These are phyloP conservation scores for Mollisia scopiformis DNA, from an alignment of 2,329 filamentous ascomycete genomes.

Conservation along the genomic window DNA sequence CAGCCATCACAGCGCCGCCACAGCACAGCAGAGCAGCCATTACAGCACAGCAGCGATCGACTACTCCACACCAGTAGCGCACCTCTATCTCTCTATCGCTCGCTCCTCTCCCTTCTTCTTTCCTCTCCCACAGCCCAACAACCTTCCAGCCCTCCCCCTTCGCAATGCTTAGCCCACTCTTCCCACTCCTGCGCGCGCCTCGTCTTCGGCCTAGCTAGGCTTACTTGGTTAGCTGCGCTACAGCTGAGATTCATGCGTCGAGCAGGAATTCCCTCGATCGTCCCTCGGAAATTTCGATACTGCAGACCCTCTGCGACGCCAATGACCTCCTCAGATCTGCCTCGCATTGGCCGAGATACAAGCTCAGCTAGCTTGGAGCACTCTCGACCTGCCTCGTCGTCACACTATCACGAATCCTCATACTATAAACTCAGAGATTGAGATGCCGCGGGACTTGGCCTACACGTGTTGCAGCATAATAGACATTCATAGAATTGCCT, in stretches of 20 bases:
- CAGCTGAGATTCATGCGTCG: slow-evolving; percentile 20
- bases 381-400: slow-evolving; percentile 21
- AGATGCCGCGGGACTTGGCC: slow-evolving; percentile 1
- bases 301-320: slow-evolving; percentile 14
- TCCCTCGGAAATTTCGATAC: slow-evolving; percentile 16
- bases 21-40: no score
- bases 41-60: no score
- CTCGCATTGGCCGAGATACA: slow-evolving; percentile 21
- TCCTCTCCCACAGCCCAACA: slow-evolving; percentile 1
- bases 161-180: neutral
- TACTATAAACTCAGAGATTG: slow-evolving; percentile 1
- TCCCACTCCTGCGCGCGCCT: neutral
- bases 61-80: no score
- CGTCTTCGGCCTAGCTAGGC: slow-evolving; percentile 17
- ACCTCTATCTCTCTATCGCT: neutral
- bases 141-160: neutral
- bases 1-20: no score
- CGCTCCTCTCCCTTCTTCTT: slow-evolving; percentile 8
- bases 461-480: slow-evolving; percentile 7
- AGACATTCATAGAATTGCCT: slow-evolving; percentile 17
- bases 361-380: slow-evolving; percentile 12
- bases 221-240: slow-evolving; percentile 15
- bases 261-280: slow-evolving; percentile 18
- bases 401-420: slow-evolving; percentile 18
- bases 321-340: slow-evolving; percentile 7